A percentile compares a stretch with the other conserved stretches of the same genome.
phyloP scores from a whole-genome alignment of 306 rosid species.

The Glycine latifolia region DNA sequence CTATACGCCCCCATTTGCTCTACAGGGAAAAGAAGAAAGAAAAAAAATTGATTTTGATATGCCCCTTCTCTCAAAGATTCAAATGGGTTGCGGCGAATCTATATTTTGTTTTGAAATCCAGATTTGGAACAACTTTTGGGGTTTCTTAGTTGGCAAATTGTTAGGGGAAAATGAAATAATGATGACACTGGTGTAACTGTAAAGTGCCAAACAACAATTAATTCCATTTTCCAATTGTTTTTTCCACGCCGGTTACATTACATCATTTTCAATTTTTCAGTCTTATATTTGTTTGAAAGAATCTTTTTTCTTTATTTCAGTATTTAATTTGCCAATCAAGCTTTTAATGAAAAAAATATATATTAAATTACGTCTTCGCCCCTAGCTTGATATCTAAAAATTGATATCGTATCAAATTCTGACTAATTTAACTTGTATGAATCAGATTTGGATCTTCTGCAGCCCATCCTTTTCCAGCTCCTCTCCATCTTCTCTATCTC shows the following conservation, averaged over 20 bases:
- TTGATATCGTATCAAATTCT: too few relatives aligned
- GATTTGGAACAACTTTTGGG: slow-evolving; percentile 24
- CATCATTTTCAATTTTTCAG: too few relatives aligned
- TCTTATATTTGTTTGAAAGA: too few relatives aligned
- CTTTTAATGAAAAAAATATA: too few relatives aligned
- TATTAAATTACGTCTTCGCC: too few relatives aligned
- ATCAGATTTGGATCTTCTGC: too few relatives aligned
- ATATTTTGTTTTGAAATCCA: slow-evolving; percentile 27
- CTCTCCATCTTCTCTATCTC: too few relatives aligned
- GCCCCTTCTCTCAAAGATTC: slow-evolving; percentile 21
- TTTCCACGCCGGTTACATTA: not conserved
- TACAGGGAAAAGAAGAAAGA: slow-evolving; percentile 42
- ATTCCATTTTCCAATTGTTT: not conserved
- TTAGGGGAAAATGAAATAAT: not conserved
- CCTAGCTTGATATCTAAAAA: too few relatives aligned
- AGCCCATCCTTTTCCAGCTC: too few relatives aligned
- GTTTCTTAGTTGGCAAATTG: slow-evolving; percentile 30
- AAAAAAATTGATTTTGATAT: not conserved
- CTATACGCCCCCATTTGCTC: slow-evolving; percentile 70
- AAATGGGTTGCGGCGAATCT: slow-evolving; percentile 39
- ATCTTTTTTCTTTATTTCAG: too few relatives aligned
- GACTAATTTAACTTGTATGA: too few relatives aligned
- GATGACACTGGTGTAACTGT: not conserved
- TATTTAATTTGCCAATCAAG: too few relatives aligned
- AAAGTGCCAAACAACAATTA: not conserved